phyloP scores from a whole-genome alignment of 257 asterid genomes.

The Capsicum chinense region DNA sequence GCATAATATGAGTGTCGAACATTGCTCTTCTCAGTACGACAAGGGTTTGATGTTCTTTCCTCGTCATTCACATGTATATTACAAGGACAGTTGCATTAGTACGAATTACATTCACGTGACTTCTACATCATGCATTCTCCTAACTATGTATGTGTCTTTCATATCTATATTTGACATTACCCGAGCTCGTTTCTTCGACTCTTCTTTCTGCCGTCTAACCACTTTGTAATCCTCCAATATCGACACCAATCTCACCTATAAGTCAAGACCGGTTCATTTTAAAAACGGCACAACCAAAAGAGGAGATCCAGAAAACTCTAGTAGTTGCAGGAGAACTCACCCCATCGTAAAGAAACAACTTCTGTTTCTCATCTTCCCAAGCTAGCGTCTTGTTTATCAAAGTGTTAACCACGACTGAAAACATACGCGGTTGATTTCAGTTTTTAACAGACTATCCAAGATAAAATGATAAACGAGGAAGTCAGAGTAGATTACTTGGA shows the following conservation, averaged over 20 bases:
- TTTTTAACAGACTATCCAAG: not conserved
- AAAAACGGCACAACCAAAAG: not conserved
- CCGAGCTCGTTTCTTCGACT: conserved; percentile 78
- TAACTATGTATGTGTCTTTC: not conserved
- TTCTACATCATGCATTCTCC: not conserved
- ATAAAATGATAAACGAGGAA: conserved; percentile 20
- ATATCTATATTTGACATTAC: conserved; percentile 42
- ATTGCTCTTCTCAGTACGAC: not conserved
- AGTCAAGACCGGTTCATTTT: not conserved
- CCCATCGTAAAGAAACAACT: conserved; percentile 84
- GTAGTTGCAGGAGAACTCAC: conserved; percentile 52
- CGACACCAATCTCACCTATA: conserved; percentile 82
- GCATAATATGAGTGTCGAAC: not conserved
- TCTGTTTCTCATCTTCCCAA: conserved; percentile 86
- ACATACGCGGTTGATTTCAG: not conserved
- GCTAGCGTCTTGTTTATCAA: conserved; percentile 72
- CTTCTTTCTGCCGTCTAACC: conserved; percentile 77
- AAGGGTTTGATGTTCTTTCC: not conserved
- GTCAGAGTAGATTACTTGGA: conserved; percentile 59
- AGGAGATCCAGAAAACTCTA: conserved; percentile 29
- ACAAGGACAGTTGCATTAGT: not conserved
- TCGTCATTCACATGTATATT: not conserved
- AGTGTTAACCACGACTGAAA: conserved; percentile 76
- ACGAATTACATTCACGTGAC: not conserved
- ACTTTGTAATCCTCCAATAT: conserved; percentile 86